Evolutionary conservation across 164 flowering plant species (phyloP).

Genomic region (grape (Vitis vinifera)): ASM3070453v1 NC_081818.1:30181501-30182000

Average conservation of each 20-base stretch:
- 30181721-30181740: no score
- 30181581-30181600: slow-evolving; percentile 77
- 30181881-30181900: slow-evolving; percentile 74
- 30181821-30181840: slow-evolving; percentile 62
- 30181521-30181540: slow-evolving; percentile 14
- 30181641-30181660: slow-evolving; percentile 48
- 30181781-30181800: not conserved
- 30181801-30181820: slow-evolving; percentile 45
- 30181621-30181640: slow-evolving; percentile 79
- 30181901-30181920: slow-evolving; percentile 75
- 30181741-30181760: no score
- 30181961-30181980: no score
- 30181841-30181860: slow-evolving; percentile 77
- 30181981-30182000: no score
- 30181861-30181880: slow-evolving; percentile 82
- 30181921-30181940: slow-evolving; percentile 21
- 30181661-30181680: not conserved
- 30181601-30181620: slow-evolving; percentile 56
- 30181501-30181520: not conserved
- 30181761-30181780: not conserved
- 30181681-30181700: no score
- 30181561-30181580: slow-evolving; percentile 77
- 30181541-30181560: slow-evolving; percentile 28
- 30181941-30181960: not conserved
- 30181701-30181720: no score